A percentile compares a stretch with the other conserved stretches of the same genome.
Conservation (phyloP, 2,329 filamentous ascomycete genomes). For the Teratosphaeria viscida region DNA sequence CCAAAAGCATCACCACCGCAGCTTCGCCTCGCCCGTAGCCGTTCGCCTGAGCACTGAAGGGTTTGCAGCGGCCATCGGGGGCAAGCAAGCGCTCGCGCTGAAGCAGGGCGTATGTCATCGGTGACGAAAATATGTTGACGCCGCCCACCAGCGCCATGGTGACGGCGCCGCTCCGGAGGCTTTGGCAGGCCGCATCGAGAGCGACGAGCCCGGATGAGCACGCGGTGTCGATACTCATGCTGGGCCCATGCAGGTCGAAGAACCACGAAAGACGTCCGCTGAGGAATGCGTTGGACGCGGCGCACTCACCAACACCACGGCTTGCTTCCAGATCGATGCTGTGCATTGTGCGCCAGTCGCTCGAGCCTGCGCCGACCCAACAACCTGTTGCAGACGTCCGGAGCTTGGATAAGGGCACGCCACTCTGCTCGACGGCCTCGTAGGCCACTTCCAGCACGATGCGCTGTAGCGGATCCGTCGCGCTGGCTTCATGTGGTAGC, state of each 20-base stretch:
- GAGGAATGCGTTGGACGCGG: too few species aligned
- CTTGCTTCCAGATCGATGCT: too few species aligned
- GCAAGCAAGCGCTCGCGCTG: background rate
- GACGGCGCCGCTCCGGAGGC: background rate
- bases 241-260: background rate
- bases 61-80: slow-evolving; percentile 2
- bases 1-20: slow-evolving; percentile 30
- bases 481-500: background rate
- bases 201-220: background rate
- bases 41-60: slow-evolving; percentile 30
- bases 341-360: too few species aligned
- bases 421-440: slow-evolving; percentile 27
- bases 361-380: background rate
- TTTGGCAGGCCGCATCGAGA: background rate
- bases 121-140: background rate
- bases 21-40: slow-evolving; percentile 43
- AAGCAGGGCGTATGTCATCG: background rate
- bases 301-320: too few species aligned
- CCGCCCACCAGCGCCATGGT: background rate
- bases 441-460: slow-evolving; percentile 7
- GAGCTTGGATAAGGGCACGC: background rate
- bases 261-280: background rate
- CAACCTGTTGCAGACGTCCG: background rate
- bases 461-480: slow-evolving; percentile 9
- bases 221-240: background rate